Base-by-base conservation (phyloP, 495 filamentous ascomycete genomes). In the Hypoxylon intermedium region DNA sequence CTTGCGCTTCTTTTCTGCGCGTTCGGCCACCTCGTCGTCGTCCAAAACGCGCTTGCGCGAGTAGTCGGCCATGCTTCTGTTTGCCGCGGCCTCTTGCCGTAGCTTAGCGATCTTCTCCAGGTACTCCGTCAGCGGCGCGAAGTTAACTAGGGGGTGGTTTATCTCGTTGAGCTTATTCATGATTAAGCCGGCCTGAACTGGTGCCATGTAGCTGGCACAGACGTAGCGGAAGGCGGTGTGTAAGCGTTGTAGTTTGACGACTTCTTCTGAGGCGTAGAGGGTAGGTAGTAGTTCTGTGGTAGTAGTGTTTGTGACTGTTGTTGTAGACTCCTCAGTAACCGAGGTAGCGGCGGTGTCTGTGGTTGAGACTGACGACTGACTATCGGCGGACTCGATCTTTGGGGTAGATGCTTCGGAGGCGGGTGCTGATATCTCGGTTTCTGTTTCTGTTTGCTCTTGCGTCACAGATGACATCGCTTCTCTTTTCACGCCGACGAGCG, bases 151-250 rank as follows among this genome's bases (percentile, higher is more conserved):
- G 0, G 55, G 58, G 6, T 58, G 57, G 4, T 76, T 51, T 0
- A 76, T 68, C 4, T 51, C 24, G 2, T 69, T 60, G 3, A 92
- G 75, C 0, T 83, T 53, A 1, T 73, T 46, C 36, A 83, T 77
- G 3, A 93, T 61, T 11, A 63, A 64, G 2, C 69, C 51, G 3
- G 76, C 78, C 9, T 95, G 69, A 1, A 74, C 24, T 0, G 77
- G 53, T 0, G 89, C 72, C 3, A 96, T 53, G 72, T 96, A 97
- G 44, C 82, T 82, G 1, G 87, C 79, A 52, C 83, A 83, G 48
- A 98, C 82, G 73, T 92, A 96, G n/a, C 82, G 74, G 30, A 95
- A 76, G 1, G 91, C 85, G 0, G 86, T 88, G 37, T 87, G 87
- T 21, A 97, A 75, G 23, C 90, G 84, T 31, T 93, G 86, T 2